Conservation (phyloP, 2,329 filamentous ascomycete species). For the Aspergillus proliferans region DNA sequence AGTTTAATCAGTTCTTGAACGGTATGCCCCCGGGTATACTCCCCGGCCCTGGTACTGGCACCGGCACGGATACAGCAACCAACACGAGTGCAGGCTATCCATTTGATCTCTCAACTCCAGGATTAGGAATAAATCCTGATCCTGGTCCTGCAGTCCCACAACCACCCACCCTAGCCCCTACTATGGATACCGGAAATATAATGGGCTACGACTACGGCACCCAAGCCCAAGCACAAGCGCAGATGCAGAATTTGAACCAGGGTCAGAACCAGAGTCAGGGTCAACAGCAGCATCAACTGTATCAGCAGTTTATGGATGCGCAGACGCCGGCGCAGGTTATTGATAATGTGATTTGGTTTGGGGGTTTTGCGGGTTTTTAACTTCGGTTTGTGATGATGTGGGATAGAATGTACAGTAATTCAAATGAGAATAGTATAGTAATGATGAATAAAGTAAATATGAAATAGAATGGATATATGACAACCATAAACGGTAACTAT, state of each 20-base stretch:
- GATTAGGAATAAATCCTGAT: background rate
- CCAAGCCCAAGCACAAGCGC: background rate
- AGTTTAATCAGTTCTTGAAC: conserved; percentile 29
- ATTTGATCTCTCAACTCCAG: background rate
- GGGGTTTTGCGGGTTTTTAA: background rate
- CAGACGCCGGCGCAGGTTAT: conserved; percentile 13
- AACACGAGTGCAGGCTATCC: background rate
- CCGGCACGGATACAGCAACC: conserved; percentile 4
- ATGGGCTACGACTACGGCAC: conserved; percentile 4
- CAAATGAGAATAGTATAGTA: too few relatives aligned
- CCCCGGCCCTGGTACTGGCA: conserved; percentile 3
- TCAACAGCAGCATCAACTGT: background rate
- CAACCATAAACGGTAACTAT: too few relatives aligned
- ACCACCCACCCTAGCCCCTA: background rate
- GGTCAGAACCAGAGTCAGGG: background rate
- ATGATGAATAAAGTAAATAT: too few relatives aligned
- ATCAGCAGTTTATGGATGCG: background rate
- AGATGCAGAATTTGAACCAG: background rate
- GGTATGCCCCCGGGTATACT: conserved; percentile 14
- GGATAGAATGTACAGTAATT: too few relatives aligned
- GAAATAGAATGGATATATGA: too few relatives aligned
- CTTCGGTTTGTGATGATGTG: too few relatives aligned
- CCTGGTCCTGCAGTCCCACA: background rate
- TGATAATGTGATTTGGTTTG: conserved; percentile 13
- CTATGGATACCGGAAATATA: background rate